These are phyloP conservation scores for Vitis riparia DNA, from an alignment of 164 flowering plant species.

Conservation along the genomic window DNA sequence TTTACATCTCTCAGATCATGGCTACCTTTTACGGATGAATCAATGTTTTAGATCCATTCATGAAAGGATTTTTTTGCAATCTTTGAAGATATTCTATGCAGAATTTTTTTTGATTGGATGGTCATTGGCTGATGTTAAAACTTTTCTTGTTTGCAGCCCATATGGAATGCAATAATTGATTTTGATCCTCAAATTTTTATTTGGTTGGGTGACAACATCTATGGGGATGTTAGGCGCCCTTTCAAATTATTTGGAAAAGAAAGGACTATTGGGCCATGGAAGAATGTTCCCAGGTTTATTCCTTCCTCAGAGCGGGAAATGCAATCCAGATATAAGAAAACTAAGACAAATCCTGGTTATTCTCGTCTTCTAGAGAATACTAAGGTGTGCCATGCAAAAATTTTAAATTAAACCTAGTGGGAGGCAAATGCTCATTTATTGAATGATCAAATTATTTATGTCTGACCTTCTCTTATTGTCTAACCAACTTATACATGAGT, in stretches of 20 bases:
- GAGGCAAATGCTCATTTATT: too few relatives aligned
- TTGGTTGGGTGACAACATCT: constrained; percentile 85
- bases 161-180: constrained; percentile 59
- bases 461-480: background rate
- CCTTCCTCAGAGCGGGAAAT: constrained; percentile 61
- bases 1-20: too few relatives aligned
- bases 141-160: constrained; percentile 47
- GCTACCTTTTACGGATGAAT: too few relatives aligned
- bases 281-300: constrained; percentile 63
- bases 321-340: constrained; percentile 41
- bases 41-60: too few relatives aligned
- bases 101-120: background rate
- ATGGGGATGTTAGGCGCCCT: constrained; percentile 66
- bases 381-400: constrained; percentile 30
- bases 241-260: constrained; percentile 59
- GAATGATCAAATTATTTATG: background rate
- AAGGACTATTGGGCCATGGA: constrained; percentile 87
- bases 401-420: too few relatives aligned
- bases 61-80: too few relatives aligned
- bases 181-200: constrained; percentile 70
- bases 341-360: constrained; percentile 59
- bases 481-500: background rate
- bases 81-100: background rate
- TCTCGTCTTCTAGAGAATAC: constrained; percentile 44
- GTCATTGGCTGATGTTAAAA: background rate